phyloP scores from a whole-genome alignment of 2,329 filamentous ascomycete genomes.

The Fusarium sp. region DNA sequence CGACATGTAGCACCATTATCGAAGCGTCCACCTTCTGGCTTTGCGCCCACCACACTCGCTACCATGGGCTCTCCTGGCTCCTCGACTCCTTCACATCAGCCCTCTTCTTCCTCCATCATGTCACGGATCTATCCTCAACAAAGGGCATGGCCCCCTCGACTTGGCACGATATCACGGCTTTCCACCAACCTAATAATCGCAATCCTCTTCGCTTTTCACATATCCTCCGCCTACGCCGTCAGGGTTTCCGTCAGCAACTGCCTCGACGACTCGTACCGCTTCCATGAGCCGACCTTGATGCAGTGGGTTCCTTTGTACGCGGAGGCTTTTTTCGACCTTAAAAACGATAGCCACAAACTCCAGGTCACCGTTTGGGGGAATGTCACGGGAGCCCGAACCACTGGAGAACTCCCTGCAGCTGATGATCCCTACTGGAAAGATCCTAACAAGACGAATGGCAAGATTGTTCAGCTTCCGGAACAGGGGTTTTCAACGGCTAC shows the following conservation, averaged over 20 bases:
- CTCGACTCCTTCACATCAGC: constrained; percentile 12
- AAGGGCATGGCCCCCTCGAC: constrained; percentile 30
- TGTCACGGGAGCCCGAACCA: constrained; percentile 77
- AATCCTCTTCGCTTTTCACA: constrained; percentile 51
- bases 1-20: constrained; percentile 38
- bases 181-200: constrained; percentile 47
- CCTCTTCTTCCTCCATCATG: constrained; percentile 27
- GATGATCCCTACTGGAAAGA: constrained; percentile 72
- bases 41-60: constrained; percentile 32
- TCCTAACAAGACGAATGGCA: constrained; percentile 71
- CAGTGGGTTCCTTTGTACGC: constrained; percentile 84
- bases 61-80: constrained; percentile 16
- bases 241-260: constrained; percentile 88
- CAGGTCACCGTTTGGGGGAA: constrained; percentile 90
- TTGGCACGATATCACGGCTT: constrained; percentile 25
- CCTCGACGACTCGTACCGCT: constrained; percentile 70
- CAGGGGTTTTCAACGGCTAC: constrained; percentile 67
- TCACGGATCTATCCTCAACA: constrained; percentile 10
- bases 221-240: constrained; percentile 66
- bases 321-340: constrained; percentile 77
- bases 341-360: constrained; percentile 70
- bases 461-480: constrained; percentile 76
- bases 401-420: constrained; percentile 67
- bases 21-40: constrained; percentile 28
- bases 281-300: constrained; percentile 67